Percentiles rank a stretch among this genome's conserved stretches.
Evolutionary conservation across 1,284 basidiomycete genomes (phyloP).

Genomic region (Athelia sp.): DNA sequence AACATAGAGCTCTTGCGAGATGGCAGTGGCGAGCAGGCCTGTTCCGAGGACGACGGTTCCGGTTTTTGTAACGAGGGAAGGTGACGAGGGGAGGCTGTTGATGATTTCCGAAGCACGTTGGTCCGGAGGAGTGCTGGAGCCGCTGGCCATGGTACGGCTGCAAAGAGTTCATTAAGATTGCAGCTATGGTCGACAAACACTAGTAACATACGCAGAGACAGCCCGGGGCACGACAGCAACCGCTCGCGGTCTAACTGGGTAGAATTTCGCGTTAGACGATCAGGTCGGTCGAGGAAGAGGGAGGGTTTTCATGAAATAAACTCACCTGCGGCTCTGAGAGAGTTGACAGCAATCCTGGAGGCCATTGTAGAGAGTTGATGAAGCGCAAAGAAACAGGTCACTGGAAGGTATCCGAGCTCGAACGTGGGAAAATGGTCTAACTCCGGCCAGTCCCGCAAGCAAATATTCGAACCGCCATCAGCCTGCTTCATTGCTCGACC

Average conservation of each 20-base stretch:
- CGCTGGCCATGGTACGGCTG: slow-evolving; percentile 64
- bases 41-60: slow-evolving; percentile 90
- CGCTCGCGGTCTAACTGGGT: slow-evolving; percentile 50
- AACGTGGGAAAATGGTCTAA: slow-evolving; percentile 29
- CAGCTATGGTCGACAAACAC: slow-evolving; percentile 6
- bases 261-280: not conserved
- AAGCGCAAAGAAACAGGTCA: too few species aligned
- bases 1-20: slow-evolving; percentile 97
- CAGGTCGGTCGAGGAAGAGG: not conserved
- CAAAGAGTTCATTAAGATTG: slow-evolving; percentile 2
- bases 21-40: slow-evolving; percentile 86
- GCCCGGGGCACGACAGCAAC: slow-evolving; percentile 48
- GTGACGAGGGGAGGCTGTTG: slow-evolving; percentile 88
- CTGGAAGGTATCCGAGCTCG: slow-evolving; percentile 15
- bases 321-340: slow-evolving; percentile 60
- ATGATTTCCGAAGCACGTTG: slow-evolving; percentile 90
- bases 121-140: slow-evolving; percentile 69
- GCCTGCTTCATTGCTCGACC: too few species aligned
- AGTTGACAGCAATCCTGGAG: slow-evolving; percentile 64
- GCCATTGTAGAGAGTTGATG: slow-evolving; percentile 40
- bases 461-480: too few species aligned
- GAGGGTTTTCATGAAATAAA: not conserved
- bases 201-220: slow-evolving; percentile 49
- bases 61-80: slow-evolving; percentile 89
- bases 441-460: too few species aligned